Percentiles rank a stretch among this genome's conserved stretches.
phyloP scores from a whole-genome alignment of 192 early-diverging fungal species.

The Piromyces finnis region DNA sequence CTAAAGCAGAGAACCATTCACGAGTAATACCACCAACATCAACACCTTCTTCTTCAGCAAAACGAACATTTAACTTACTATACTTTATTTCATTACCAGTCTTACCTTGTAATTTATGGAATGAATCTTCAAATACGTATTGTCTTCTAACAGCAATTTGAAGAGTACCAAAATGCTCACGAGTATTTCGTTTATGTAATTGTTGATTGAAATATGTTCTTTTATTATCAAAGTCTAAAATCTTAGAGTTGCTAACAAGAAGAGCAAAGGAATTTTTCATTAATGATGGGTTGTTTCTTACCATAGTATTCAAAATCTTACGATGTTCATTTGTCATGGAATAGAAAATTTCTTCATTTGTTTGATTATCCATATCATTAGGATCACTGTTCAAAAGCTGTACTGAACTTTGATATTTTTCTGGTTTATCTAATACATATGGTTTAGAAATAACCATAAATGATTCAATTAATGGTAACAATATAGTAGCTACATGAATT shows the following conservation, averaged over 20 bases:
- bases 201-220: conserved; percentile 92
- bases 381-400: neutral
- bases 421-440: conserved; percentile 30
- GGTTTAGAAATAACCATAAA: conserved; percentile 97
- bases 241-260: conserved; percentile 90
- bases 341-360: conserved; percentile 57
- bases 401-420: conserved; percentile 8
- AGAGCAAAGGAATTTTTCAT: conserved; percentile 95
- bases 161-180: conserved; percentile 49
- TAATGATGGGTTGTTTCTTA: conserved; percentile 85
- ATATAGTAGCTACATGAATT: conserved; percentile 75
- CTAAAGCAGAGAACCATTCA: conserved; percentile 95
- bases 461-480: conserved; percentile 86
- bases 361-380: conserved; percentile 6
- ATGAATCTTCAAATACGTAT: conserved; percentile 94
- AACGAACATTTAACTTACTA: conserved; percentile 79
- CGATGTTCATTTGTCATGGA: conserved; percentile 68
- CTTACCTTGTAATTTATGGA: conserved; percentile 75
- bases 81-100: conserved; percentile 85
- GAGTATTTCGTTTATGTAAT: conserved; percentile 61
- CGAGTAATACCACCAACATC: conserved; percentile 95
- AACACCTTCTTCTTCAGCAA: conserved; percentile 91
- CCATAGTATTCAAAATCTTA: conserved; percentile 93
- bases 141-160: conserved; percentile 81
- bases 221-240: conserved; percentile 99